Evolutionary conservation across 148 eudicot species (phyloP), one percentile per base, ranked within the genome.

Genomic region (Tetragonia tetragonoides): DNA sequence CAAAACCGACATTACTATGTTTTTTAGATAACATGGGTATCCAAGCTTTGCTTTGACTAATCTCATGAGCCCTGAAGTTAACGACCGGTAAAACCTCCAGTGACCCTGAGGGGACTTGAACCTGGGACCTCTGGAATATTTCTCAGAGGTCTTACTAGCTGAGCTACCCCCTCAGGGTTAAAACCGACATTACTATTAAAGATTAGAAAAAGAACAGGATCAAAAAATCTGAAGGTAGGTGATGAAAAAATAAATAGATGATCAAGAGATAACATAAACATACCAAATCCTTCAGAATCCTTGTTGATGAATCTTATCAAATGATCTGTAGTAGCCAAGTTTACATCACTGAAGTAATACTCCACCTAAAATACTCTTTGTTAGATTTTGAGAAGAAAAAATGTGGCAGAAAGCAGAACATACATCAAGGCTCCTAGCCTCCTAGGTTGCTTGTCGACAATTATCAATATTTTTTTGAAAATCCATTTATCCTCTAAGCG

Each of bases 301-400:
- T 91, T 95, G 89, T 70, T 81, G 88, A 95, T 95, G 83, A 85
- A 89, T 84, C 83, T 85, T 78, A 93, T 90, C 44, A 95, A 77
- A 81, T 93, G 97, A 82, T 93, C 99, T 20, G 99, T 95, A 49
- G 99, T 95, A 66, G 95, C 99, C 91, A 95, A 84, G 83, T 95
- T 95, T 73, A 95, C 81, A 84, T 95, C 99, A 86, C 99, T 95
- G 88, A 95, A 95, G 85, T 95, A 95, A 79, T 85, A 95, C 88
- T 95, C 99, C 78, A 95, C 99, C 97, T 95, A 81, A 49, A 51
- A 67, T 62, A 68, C 28, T 41, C 65, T 23, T 79, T 37, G 73
- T 64, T 59, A 34, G 49, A 74, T 67, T 6, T 49, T 68, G 34
- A 78, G 53, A 38, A 21, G 66, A 3, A 21, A 57, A 47, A 3